These are phyloP conservation scores for Gamsiella multidivaricata DNA, from an alignment of 192 early-diverging fungal genomes.

Conservation along the genomic window DNA sequence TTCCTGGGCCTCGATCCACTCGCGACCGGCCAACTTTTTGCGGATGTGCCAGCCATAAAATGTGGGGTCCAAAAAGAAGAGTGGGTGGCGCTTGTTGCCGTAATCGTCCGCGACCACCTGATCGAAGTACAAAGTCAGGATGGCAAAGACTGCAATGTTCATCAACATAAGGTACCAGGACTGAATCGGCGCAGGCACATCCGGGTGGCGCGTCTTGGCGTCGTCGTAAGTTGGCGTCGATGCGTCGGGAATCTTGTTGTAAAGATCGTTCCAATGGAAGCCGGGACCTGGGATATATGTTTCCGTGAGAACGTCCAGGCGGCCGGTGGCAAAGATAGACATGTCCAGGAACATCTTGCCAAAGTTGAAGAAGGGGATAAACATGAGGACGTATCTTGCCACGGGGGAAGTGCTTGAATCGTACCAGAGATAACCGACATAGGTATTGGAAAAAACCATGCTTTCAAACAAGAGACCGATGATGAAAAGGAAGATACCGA, in stretches of 20 bases:
- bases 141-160: slow-evolving; percentile 66
- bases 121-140: slow-evolving; percentile 80
- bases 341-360: slow-evolving; percentile 80
- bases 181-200: slow-evolving; percentile 69
- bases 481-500: slow-evolving; percentile 84
- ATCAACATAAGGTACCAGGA: slow-evolving; percentile 73
- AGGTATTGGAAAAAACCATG: slow-evolving; percentile 59
- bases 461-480: slow-evolving; percentile 80
- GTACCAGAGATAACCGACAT: slow-evolving; percentile 65
- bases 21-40: slow-evolving; percentile 35
- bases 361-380: slow-evolving; percentile 70
- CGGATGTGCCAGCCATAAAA: slow-evolving; percentile 72
- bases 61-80: slow-evolving; percentile 75
- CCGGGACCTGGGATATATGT: slow-evolving; percentile 78
- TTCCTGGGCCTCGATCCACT: slow-evolving; percentile 58
- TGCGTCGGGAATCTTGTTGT: slow-evolving; percentile 52
- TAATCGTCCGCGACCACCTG: slow-evolving; percentile 83
- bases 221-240: slow-evolving; percentile 62
- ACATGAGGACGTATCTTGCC: slow-evolving; percentile 47
- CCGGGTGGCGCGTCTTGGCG: slow-evolving; percentile 52
- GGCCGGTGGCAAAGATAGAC: slow-evolving; percentile 56
- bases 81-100: slow-evolving; percentile 59
- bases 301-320: slow-evolving; percentile 62
- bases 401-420: slow-evolving; percentile 35
- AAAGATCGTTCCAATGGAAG: slow-evolving; percentile 62